Percentiles rank a stretch among this genome's conserved stretches.
Conservation (phyloP, 768 basidiomycete genomes). For the Kockovaella imperatae region DNA sequence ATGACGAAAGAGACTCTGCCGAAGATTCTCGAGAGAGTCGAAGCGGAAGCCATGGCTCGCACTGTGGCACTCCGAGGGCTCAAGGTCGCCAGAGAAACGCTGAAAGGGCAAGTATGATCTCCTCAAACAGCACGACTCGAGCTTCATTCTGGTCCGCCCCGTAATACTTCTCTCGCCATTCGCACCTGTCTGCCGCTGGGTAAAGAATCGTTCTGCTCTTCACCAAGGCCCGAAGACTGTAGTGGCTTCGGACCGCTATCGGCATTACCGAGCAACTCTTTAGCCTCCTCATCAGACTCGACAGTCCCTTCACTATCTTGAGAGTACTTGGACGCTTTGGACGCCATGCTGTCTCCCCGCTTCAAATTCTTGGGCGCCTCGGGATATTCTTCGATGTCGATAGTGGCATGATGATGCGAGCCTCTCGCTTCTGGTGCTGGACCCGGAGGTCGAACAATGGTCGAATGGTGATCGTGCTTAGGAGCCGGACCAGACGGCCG, state of each 20-base stretch:
- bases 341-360: background rate
- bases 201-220: background rate
- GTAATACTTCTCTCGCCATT: no score
- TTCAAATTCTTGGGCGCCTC: background rate
- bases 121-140: background rate
- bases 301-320: slow-evolving; percentile 7
- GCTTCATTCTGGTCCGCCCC: background rate
- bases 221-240: background rate
- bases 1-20: slow-evolving; percentile 7
- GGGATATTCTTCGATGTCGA: background rate
- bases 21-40: background rate
- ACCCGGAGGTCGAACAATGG: background rate
- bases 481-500: no score
- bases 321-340: slow-evolving; percentile 10
- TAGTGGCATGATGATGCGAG: background rate
- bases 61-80: background rate
- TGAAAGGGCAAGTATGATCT: background rate
- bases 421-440: background rate
- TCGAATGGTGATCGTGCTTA: no score
- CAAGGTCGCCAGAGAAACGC: slow-evolving; percentile 46
- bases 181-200: no score
- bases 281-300: slow-evolving; percentile 16
- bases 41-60: background rate
- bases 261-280: slow-evolving; percentile 7
- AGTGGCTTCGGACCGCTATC: slow-evolving; percentile 15